Conservation (phyloP, 2,329 filamentous ascomycete species). For the Microthyrium microscopicum region DNA sequence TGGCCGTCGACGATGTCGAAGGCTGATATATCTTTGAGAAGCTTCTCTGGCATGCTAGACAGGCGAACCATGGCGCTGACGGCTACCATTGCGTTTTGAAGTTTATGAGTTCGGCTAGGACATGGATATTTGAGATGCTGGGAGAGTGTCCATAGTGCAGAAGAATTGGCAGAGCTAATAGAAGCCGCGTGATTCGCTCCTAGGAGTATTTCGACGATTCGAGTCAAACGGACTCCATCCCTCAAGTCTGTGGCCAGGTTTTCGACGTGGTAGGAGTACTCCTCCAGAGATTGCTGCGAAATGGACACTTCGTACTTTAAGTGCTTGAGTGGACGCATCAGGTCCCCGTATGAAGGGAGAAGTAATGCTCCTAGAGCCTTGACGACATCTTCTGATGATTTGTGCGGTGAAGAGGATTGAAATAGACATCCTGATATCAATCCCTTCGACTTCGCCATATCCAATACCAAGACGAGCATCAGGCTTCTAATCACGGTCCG, state of each 20-base stretch:
- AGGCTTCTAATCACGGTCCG: constrained; percentile 41
- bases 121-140: constrained; percentile 43
- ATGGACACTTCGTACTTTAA: constrained; percentile 39
- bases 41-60: constrained; percentile 22
- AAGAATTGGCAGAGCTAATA: constrained; percentile 8
- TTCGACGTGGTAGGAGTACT: constrained; percentile 39
- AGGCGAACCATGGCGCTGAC: constrained; percentile 34
- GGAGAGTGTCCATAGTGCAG: constrained; percentile 30
- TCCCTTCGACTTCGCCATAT: constrained; percentile 31
- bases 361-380: constrained; percentile 35
- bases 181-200: constrained; percentile 9
- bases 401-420: constrained; percentile 32
- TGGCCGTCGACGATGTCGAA: constrained; percentile 48
- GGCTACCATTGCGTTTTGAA: constrained; percentile 43
- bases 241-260: constrained; percentile 47
- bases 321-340: constrained; percentile 36
- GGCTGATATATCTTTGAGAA: constrained; percentile 29
- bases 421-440: constrained; percentile 31
- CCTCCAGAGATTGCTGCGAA: constrained; percentile 39
- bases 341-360: constrained; percentile 41
- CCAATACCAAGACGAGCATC: constrained; percentile 43
- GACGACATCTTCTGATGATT: constrained; percentile 38
- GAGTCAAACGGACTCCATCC: constrained; percentile 42
- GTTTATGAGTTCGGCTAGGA: constrained; percentile 35
- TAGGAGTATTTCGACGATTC: constrained; percentile 39